phyloP scores from a whole-genome alignment of 495 filamentous ascomycete species.

The Penicillium canescens region DNA sequence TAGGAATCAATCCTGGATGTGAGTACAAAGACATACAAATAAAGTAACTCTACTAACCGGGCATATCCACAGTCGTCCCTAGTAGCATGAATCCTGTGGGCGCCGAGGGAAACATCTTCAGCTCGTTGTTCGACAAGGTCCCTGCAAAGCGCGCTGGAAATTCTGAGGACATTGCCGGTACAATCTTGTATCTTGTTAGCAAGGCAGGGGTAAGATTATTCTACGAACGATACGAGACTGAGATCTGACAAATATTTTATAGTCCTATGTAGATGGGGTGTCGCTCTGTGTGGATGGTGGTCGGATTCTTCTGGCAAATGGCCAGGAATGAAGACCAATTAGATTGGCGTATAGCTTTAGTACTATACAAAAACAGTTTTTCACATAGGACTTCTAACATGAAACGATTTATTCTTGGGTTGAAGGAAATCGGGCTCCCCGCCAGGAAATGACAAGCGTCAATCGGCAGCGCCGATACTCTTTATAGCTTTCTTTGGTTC shows the following conservation, averaged over 20 bases:
- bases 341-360: background rate
- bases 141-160: slow-evolving; percentile 41
- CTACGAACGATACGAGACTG: background rate
- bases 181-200: slow-evolving; percentile 40
- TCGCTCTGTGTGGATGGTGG: slow-evolving; percentile 41
- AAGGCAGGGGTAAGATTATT: slow-evolving; percentile 34
- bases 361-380: too few relatives aligned
- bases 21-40: slow-evolving; percentile 11
- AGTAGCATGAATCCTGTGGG: slow-evolving; percentile 51
- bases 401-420: background rate
- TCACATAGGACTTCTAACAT: too few relatives aligned
- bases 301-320: slow-evolving; percentile 37
- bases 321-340: slow-evolving; percentile 27
- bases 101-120: slow-evolving; percentile 43
- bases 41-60: background rate
- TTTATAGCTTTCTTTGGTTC: too few relatives aligned
- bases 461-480: background rate
- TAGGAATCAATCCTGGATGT: slow-evolving; percentile 50
- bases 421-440: background rate
- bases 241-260: background rate
- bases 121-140: slow-evolving; percentile 42
- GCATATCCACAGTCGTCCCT: slow-evolving; percentile 33
- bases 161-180: slow-evolving; percentile 40
- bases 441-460: background rate
- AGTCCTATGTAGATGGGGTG: slow-evolving; percentile 39